Evolutionary conservation across 495 filamentous ascomycete genomes (phyloP), one percentile per base, ranked within the genome.

Genomic region (Tuber indicum): DNA sequence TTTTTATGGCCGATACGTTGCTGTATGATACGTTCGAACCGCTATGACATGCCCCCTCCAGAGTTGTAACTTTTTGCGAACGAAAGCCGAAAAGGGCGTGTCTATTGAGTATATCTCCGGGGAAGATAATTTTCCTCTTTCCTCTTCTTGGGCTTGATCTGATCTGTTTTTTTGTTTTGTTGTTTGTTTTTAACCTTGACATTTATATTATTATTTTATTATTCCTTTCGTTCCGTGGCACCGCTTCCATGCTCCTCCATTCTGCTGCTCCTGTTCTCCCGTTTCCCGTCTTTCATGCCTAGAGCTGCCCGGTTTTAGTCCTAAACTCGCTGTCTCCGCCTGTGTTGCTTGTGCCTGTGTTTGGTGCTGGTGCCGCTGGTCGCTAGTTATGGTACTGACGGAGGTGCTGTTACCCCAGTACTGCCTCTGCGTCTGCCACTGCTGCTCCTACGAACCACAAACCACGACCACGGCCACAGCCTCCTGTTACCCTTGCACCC

Each of bases 251-350:
- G 71, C 78, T 74, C 78, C 78, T 77, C 79, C 78, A 79, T 76
- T 80, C 43, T 43, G 79, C 78, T 71, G 49, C 58, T 77, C 77
- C 74, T 76, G 78, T 77, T 76, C 41, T 43, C 75, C 78, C 79
- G 75, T 80, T 81, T 81, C 79, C 79, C 77, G 79, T 81, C 79
- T 72, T 80, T 81, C 79, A 80, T 80, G 79, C 78, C 79, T 77
- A 76, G 78, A 76, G 62, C 58, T 80, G 78, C 77, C 79, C 74
- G 58, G 58, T 66, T 66, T 32, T 32, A n/a, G 12, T 66, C 32
- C 58, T 32, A 17, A 32, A 14, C 58, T 17, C 26, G 58, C 58
- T 66, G n/a, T 26, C 58, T 32, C 58, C 58, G 58, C 16, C 58
- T 66, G n/a, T 32, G 58, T 32, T 66, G 58, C n/a, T 32, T 66